A percentile compares a stretch with the other conserved stretches of the same genome.
Conservation (phyloP, 1,284 basidiomycete genomes). For the Heliocybe sulcata region DNA sequence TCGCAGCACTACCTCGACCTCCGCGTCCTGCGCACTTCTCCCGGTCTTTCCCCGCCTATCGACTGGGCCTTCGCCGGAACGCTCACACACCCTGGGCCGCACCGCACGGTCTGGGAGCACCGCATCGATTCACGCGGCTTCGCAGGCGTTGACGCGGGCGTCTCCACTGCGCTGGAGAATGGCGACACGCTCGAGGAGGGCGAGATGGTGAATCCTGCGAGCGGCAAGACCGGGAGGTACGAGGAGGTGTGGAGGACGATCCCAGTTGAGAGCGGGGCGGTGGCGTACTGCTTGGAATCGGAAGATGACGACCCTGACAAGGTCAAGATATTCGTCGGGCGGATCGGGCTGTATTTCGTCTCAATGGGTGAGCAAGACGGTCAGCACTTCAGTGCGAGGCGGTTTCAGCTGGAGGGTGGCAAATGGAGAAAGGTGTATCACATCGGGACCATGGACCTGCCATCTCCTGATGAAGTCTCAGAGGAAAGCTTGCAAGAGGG, state of each 20-base stretch:
- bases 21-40: neutral
- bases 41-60: neutral
- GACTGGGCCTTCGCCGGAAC: neutral
- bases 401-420: neutral
- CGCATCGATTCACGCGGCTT: neutral
- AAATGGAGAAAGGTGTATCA: neutral
- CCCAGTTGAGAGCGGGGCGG: neutral
- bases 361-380: neutral
- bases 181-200: neutral
- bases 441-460: neutral
- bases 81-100: neutral
- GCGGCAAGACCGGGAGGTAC: neutral
- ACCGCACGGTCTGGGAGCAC: neutral
- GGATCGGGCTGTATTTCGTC: neutral
- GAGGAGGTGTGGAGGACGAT: neutral
- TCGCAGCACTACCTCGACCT: neutral
- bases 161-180: neutral
- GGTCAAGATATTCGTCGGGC: neutral
- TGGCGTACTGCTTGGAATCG: neutral
- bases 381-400: neutral
- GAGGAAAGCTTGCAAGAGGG: neutral
- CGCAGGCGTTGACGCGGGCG: neutral
- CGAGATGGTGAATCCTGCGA: neutral
- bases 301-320: neutral
- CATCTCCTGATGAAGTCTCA: neutral